phyloP scores from a whole-genome alignment of 768 basidiomycete genomes.

The Lentinula boryana region DNA sequence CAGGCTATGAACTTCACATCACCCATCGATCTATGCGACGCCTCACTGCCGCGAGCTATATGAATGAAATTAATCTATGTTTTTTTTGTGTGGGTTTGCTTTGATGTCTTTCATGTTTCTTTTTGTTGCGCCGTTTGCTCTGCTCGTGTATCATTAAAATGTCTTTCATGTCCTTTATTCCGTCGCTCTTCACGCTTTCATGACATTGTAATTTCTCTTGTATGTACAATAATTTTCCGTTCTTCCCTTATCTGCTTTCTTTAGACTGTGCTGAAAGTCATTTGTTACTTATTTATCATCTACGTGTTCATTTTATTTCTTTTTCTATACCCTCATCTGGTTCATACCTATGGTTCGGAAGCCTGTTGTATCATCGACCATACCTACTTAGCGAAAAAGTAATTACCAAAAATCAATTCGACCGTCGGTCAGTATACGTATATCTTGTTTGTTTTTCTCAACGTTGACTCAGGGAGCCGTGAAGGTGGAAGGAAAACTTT shows the following conservation, averaged over 20 bases:
- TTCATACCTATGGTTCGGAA: neutral
- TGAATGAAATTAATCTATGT: neutral
- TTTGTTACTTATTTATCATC: neutral
- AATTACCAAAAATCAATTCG: neutral
- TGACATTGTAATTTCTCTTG: neutral
- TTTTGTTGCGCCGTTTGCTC: neutral
- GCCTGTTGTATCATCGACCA: neutral
- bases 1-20: conserved; percentile 32
- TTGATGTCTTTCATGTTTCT: neutral
- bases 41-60: neutral
- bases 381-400: neutral
- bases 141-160: neutral
- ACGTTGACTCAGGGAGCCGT: too few relatives aligned
- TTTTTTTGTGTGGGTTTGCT: neutral
- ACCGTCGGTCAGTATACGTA: too few relatives aligned
- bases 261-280: neutral
- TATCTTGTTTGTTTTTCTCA: too few relatives aligned
- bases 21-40: conserved; percentile 22
- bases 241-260: neutral
- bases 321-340: neutral
- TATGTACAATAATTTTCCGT: neutral
- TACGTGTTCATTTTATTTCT: neutral
- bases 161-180: neutral
- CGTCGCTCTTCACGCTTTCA: neutral
- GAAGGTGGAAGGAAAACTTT: too few relatives aligned